phyloP scores from a whole-genome alignment of 2,329 filamentous ascomycete species.

The Epichloe amarillans region DNA sequence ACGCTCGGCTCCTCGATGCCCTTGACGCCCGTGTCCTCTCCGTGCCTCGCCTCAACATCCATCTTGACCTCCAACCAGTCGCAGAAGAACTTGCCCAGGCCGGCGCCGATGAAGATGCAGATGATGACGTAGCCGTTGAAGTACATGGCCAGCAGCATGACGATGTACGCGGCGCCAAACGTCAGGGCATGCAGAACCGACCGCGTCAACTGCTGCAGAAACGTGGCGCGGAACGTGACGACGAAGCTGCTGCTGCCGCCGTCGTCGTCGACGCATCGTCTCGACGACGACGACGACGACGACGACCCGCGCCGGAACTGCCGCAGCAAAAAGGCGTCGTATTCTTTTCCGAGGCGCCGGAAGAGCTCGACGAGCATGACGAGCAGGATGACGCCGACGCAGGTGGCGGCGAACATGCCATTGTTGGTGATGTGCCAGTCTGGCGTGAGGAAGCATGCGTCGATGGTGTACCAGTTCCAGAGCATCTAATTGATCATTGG shows the following conservation, averaged over 20 bases:
- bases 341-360: slow-evolving; percentile 57
- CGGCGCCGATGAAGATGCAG: slow-evolving; percentile 50
- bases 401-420: slow-evolving; percentile 65
- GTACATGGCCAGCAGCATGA: slow-evolving; percentile 57
- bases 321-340: slow-evolving; percentile 51
- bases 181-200: slow-evolving; percentile 55
- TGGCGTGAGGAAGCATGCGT: slow-evolving; percentile 56
- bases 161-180: slow-evolving; percentile 62
- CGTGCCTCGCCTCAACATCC: slow-evolving; percentile 17
- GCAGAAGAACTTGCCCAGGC: slow-evolving; percentile 39
- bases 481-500: slow-evolving; percentile 38
- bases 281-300: slow-evolving; percentile 5
- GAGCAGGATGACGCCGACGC: slow-evolving; percentile 61
- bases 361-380: slow-evolving; percentile 59
- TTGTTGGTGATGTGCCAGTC: slow-evolving; percentile 59
- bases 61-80: slow-evolving; percentile 36
- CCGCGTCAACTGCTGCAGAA: slow-evolving; percentile 51
- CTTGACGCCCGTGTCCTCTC: slow-evolving; percentile 11
- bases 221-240: slow-evolving; percentile 37
- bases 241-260: slow-evolving; percentile 9
- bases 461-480: slow-evolving; percentile 65
- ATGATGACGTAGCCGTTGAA: slow-evolving; percentile 65
- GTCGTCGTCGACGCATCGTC: slow-evolving; percentile 9
- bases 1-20: slow-evolving; percentile 33
- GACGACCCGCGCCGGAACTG: slow-evolving; percentile 24